Conservation (phyloP, 805 yeast species). For the Candida ficus region DNA sequence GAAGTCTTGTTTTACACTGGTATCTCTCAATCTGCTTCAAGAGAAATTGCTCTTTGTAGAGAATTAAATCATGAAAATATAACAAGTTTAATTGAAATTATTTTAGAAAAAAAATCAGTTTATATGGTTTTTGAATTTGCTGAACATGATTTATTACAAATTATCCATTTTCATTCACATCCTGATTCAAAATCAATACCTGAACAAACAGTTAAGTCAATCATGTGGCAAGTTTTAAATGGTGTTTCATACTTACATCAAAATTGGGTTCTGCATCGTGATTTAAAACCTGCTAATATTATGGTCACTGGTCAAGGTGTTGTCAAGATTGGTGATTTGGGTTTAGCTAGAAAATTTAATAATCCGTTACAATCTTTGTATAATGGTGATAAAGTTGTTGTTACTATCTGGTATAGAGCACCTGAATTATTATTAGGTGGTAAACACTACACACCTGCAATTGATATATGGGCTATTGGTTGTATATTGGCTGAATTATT, state of each 20-base stretch:
- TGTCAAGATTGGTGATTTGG: slow-evolving; percentile 95
- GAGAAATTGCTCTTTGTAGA: slow-evolving; percentile 94
- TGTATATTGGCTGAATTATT: slow-evolving; percentile 89
- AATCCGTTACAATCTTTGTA: slow-evolving; percentile 83
- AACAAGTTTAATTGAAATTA: slow-evolving; percentile 73
- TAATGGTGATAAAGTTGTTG: slow-evolving; percentile 93
- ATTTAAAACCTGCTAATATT: slow-evolving; percentile 94
- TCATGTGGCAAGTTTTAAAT: slow-evolving; percentile 86
- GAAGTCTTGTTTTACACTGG: slow-evolving; percentile 90
- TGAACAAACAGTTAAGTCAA: slow-evolving; percentile 70
- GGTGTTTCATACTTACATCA: slow-evolving; percentile 91
- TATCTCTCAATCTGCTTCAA: slow-evolving; percentile 89
- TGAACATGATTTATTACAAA: slow-evolving; percentile 91
- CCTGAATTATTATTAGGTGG: slow-evolving; percentile 90
- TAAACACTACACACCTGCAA: slow-evolving; percentile 86
- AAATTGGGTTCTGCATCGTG: slow-evolving; percentile 95
- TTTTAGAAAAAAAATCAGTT: slow-evolving; percentile 81
- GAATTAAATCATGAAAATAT: slow-evolving; percentile 80
- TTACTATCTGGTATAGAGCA: slow-evolving; percentile 95
- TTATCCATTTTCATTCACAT: slow-evolving; percentile 90
- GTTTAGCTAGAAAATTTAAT: slow-evolving; percentile 82
- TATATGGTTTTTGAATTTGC: slow-evolving; percentile 96
- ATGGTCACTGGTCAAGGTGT: slow-evolving; percentile 88
- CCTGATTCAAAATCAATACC: slow-evolving; percentile 81
- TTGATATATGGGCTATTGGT: slow-evolving; percentile 95